These are phyloP conservation scores for Stygiomarasmius scandens DNA, from an alignment of 1,284 basidiomycete species.

Conservation along the genomic window DNA sequence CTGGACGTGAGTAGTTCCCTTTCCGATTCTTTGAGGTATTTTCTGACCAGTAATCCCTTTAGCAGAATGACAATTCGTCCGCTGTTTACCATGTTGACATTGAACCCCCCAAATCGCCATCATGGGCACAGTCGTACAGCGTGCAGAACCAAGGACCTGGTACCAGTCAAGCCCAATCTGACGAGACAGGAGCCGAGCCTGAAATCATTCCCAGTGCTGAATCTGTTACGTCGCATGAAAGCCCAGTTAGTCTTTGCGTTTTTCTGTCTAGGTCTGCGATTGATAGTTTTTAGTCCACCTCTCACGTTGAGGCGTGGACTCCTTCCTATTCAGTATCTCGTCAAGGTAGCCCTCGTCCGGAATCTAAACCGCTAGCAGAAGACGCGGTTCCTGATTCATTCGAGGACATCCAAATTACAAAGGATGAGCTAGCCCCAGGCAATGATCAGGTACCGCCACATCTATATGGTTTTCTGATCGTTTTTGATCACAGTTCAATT, in stretches of 20 bases:
- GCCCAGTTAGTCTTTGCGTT: not conserved
- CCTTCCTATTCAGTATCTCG: constrained; percentile 27
- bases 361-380: not conserved
- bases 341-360: constrained; percentile 26
- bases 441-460: not conserved
- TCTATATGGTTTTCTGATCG: no score
- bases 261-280: not conserved
- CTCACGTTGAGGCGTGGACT: constrained; percentile 27
- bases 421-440: not conserved
- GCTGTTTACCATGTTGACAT: not conserved
- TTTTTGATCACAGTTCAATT: no score
- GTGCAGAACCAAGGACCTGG: no score
- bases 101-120: not conserved
- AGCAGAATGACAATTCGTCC: not conserved
- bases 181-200: not conserved
- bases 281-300: constrained; percentile 13
- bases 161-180: no score
- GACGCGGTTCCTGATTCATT: not conserved
- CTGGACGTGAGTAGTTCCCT: not conserved
- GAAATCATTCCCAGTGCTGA: not conserved
- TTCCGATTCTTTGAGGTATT: not conserved
- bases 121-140: no score
- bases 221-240: not conserved
- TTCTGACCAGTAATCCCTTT: no score
- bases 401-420: not conserved